Base-by-base conservation (phyloP, 768 basidiomycete species). In the Mycena pura region DNA sequence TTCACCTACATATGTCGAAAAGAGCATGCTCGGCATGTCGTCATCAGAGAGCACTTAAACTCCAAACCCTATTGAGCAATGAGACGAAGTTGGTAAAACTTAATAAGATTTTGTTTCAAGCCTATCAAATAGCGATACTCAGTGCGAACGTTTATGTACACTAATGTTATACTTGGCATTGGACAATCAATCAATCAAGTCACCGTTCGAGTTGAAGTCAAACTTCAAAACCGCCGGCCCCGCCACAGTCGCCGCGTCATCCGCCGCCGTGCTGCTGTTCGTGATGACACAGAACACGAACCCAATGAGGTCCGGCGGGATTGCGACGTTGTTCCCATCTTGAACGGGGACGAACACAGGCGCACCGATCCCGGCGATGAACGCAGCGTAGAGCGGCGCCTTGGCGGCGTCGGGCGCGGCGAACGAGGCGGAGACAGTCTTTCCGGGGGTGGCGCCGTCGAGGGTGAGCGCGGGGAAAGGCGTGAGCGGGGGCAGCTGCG, bases 241-340 rank as follows among this genome's bases (percentile, higher is more conserved):
- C 43, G 86, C 88, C 38, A 90, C 72, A 27, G 81, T 84, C 58
- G 74, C 82, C 28, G 77, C 75, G 56, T 86, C 84, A 32, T 70
- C 69, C 34, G 81, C 74, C 17, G 70, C 71, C 22, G 72, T 57
- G 60, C 73, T 74, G 66, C 73, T 75, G 67, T 65, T 77, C 53
- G 76, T 81, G 40, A 86, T 74, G 52, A 85, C 69, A 8, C 82
- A 80, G 71, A 84, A 90, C 10, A 83, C 81, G 5, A 79, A 78
- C 3, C 87, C 87, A 57, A 63, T 66, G 14, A 86, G 56, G 2
- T 74, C 77, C 7, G 64, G 55, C 0, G 86, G 87, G 25, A 87
- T 72, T 22, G 69, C 69, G 24, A 76, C 71, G 45, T 76, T 70
- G 59, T 67, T 65, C 44, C 55, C 64, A 32, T 66, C 66, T 48